Conservation (phyloP, 2,329 filamentous ascomycete genomes). For the Onygena corvina region DNA sequence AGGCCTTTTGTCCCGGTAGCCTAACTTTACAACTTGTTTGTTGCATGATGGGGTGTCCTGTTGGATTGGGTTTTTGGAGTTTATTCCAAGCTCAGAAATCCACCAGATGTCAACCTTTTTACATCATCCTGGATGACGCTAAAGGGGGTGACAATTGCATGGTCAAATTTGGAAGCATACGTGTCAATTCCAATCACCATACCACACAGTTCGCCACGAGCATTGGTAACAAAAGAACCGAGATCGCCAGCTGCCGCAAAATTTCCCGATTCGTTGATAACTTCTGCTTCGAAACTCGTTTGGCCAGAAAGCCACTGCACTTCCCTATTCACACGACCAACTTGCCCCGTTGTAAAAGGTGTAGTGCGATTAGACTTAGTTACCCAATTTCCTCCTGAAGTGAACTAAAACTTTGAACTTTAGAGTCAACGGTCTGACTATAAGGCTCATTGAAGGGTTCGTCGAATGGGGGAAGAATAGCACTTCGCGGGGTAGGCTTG, state of each 20-base stretch:
- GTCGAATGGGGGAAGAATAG: background rate
- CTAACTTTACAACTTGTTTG: no score
- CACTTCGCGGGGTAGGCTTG: background rate
- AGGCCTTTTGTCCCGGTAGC: no score
- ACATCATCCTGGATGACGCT: no score
- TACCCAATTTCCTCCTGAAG: background rate
- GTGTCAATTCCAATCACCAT: no score
- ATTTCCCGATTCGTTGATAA: background rate
- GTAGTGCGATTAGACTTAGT: background rate
- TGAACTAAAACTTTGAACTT: background rate
- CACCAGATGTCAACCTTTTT: no score
- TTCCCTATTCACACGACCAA: background rate
- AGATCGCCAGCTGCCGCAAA: background rate
- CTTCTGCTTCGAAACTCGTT: background rate
- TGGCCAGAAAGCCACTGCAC: background rate
- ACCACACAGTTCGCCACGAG: no score
- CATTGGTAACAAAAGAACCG: slow-evolving; percentile 1
- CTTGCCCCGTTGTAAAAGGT: background rate
- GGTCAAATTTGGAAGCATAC: no score
- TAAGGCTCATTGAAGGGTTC: background rate
- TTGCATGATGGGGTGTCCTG: no score
- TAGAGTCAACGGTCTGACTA: background rate
- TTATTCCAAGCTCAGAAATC: no score
- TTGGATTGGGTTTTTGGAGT: no score
- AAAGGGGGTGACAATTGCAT: no score